A percentile compares a stretch with the other conserved stretches of the same genome.
Conservation (phyloP, 768 basidiomycete species). For the Lentinus brumalis region DNA sequence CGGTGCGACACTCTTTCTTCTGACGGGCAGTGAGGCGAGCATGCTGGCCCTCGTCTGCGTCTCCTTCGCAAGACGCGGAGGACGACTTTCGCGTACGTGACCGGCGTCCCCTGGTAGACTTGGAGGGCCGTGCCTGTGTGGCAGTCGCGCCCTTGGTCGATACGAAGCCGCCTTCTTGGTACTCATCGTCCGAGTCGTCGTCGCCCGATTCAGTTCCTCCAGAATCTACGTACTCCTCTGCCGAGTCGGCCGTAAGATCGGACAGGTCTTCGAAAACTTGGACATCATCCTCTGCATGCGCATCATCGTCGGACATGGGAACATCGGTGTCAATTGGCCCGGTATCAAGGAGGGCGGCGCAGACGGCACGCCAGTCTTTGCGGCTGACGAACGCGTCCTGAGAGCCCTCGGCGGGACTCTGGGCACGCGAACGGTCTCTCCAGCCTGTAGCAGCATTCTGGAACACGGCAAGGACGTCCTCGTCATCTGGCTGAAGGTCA, state of each 20-base stretch:
- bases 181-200: constrained; percentile 36
- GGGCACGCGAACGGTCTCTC: constrained; percentile 34
- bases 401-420: constrained; percentile 13
- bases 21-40: constrained; percentile 50
- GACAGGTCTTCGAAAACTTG: constrained; percentile 28
- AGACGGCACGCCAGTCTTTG: constrained; percentile 81
- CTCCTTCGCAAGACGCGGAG: not conserved
- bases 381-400: constrained; percentile 48
- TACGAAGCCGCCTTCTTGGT: constrained; percentile 27
- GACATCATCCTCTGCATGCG: constrained; percentile 24
- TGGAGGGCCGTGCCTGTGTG: constrained; percentile 6
- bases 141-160: constrained; percentile 9
- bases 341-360: constrained; percentile 62
- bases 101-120: not conserved
- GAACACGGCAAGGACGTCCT: constrained; percentile 72
- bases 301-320: constrained; percentile 27
- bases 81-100: not conserved
- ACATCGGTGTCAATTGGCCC: constrained; percentile 33
- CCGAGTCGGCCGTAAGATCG: constrained; percentile 28
- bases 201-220: constrained; percentile 30
- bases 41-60: not conserved
- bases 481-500: constrained; percentile 62
- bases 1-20: constrained; percentile 50
- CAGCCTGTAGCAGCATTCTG: constrained; percentile 77
- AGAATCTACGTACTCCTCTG: constrained; percentile 35